A percentile compares a stretch with the other conserved stretches of the same genome.
Evolutionary conservation across 169 alveolate genomes (phyloP).

Genomic region (Prorocentrum cordatum): DNA sequence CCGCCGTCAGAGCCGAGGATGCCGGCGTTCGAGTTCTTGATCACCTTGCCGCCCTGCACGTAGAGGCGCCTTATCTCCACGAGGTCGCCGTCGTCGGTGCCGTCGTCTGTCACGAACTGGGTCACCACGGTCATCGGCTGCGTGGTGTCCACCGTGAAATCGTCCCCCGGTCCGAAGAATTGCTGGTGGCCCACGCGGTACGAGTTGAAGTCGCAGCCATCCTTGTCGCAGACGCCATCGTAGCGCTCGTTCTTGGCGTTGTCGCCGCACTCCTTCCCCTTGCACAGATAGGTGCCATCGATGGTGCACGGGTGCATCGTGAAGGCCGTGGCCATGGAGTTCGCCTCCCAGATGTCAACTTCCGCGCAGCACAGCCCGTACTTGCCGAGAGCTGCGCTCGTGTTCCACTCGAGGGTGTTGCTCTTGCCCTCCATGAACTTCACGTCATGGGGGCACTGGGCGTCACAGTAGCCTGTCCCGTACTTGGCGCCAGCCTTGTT

Average conservation of each 20-base stretch:
- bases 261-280: constrained; percentile 35
- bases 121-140: constrained; percentile 38
- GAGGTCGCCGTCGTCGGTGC: constrained; percentile 24
- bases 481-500: constrained; percentile 35
- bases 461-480: constrained; percentile 56
- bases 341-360: constrained; percentile 28
- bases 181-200: constrained; percentile 6
- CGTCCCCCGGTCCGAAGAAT: constrained; percentile 9
- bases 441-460: constrained; percentile 50
- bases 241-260: constrained; percentile 14
- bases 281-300: not conserved
- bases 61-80: constrained; percentile 54
- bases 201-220: constrained; percentile 23
- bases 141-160: not conserved
- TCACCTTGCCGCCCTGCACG: constrained; percentile 5
- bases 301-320: constrained; percentile 7
- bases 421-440: constrained; percentile 25
- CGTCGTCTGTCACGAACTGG: constrained; percentile 36
- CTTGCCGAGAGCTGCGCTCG: constrained; percentile 3
- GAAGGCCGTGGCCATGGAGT: constrained; percentile 11
- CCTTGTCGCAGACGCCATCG: constrained; percentile 53
- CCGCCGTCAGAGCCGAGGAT: not conserved
- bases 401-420: not conserved
- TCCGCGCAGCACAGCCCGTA: not conserved
- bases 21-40: not conserved